Evolutionary conservation across 1,284 basidiomycete species (phyloP), one percentile per base, ranked within the genome.

Genomic region (Sanghuangporus sanghuang): DNA sequence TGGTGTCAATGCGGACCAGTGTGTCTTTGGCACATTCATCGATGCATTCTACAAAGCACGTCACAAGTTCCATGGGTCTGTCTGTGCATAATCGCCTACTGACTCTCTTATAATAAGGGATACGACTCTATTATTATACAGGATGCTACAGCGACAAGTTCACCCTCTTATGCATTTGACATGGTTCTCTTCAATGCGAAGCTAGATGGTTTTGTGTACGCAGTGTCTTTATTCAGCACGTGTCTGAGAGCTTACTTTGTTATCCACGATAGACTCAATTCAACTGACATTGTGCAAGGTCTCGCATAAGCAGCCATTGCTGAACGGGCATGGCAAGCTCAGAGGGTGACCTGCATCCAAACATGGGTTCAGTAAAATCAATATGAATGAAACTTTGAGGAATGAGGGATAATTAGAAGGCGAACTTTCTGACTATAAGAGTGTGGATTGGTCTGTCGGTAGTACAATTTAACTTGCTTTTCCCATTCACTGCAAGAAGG

Each of bases 61-160:
- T 3, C 35, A 32, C 16, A 36, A 4, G 14, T n/a, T 35, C 23
- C n/a, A 7, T 57, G 27, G 18, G n/a, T n/a, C n/a, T n/a, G 50
- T 57, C 6, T 44, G 21, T 57, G 11, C 14, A 18, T 62, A 49
- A 42, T 55, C 44, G n/a, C 40, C 14, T 18, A 40, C 57, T 64
- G 40, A 36, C 6, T 38, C 12, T 23, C 60, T 38, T 35, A 5
- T 32, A 40, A 57, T 36, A 42, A 68, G 63, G 67, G 67, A 1
- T 68, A 67, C 55, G 67, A 68, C 42, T 58, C 57, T 12, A 67
- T 68, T 36, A 57, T 66, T 11, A 59, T 68, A 27, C 48, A 68
- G n/a, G 67, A 68, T 58, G 57, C 64, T 39, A 61, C 63, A n/a
- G 65, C 59, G 9, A 68, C 65, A 8, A 66, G 62, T 39, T 64